Conservation (phyloP, 2,329 filamentous ascomycete species). For the Endocalyx cinctus region DNA sequence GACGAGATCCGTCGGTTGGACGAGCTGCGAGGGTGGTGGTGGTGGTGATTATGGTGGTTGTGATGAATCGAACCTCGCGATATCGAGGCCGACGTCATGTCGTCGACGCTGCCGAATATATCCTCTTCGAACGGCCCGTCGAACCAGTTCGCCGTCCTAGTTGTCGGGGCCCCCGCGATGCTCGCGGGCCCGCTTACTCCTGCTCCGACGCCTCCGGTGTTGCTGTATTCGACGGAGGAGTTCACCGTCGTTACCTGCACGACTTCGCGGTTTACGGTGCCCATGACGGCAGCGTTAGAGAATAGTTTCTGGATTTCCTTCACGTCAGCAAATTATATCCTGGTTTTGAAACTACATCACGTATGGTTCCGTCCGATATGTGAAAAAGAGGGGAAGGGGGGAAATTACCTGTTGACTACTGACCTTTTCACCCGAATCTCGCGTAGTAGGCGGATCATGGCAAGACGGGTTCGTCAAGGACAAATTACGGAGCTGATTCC, state of each 20-base stretch:
- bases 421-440: slow-evolving; percentile 30
- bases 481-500: slow-evolving; percentile 46
- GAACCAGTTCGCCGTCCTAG: slow-evolving; percentile 22
- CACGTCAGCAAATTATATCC: slow-evolving; percentile 2
- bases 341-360: no score
- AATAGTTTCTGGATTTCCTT: slow-evolving; percentile 22
- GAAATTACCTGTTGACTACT: background rate
- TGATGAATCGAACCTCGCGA: no score
- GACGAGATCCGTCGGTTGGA: no score
- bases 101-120: no score
- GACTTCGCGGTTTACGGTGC: slow-evolving; percentile 25
- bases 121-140: slow-evolving; percentile 20
- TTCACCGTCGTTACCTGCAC: slow-evolving; percentile 27
- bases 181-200: no score
- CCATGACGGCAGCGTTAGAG: slow-evolving; percentile 27
- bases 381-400: background rate
- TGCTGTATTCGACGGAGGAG: slow-evolving; percentile 14
- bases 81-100: no score
- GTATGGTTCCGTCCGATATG: no score
- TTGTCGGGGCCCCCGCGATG: slow-evolving; percentile 5
- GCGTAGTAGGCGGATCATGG: slow-evolving; percentile 7
- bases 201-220: no score
- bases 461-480: slow-evolving; percentile 39
- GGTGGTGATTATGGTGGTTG: slow-evolving; percentile 5
- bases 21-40: slow-evolving; percentile 5